Conservation (phyloP, 345 rosid genomes). For the Euclidium syriacum region DNA sequence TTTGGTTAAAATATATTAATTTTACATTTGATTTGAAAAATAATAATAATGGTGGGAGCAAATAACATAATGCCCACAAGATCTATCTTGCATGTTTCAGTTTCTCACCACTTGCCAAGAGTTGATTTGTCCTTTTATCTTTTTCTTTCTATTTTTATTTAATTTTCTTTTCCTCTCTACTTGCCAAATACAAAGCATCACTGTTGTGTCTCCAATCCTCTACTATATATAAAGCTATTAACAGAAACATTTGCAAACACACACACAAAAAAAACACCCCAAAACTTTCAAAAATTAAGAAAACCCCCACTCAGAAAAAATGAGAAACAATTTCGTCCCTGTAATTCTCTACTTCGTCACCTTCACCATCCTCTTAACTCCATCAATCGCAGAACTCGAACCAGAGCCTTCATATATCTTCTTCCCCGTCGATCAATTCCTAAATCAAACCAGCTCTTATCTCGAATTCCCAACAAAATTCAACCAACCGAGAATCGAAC, state of each 20-base stretch:
- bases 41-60: constrained; percentile 2
- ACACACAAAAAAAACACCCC: neutral
- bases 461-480: constrained; percentile 3
- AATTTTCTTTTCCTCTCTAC: neutral
- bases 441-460: constrained; percentile 33
- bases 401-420: neutral
- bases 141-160: neutral
- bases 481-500: constrained; percentile 29
- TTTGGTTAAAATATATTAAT: neutral
- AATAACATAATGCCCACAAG: constrained; percentile 9
- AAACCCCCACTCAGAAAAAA: neutral
- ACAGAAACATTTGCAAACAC: neutral
- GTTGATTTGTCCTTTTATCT: neutral
- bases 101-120: constrained; percentile 14
- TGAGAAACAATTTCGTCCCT: constrained; percentile 23
- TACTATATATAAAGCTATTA: constrained; percentile 18
- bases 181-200: neutral
- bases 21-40: neutral
- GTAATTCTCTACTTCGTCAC: neutral
- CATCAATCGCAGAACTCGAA: constrained; percentile 3
- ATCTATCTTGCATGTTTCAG: neutral
- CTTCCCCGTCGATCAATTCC: neutral
- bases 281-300: neutral
- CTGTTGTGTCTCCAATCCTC: neutral
- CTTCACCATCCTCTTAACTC: constrained; percentile 7